A percentile compares a stretch with the other conserved stretches of the same genome.
Evolutionary conservation across 768 basidiomycete species (phyloP).

Genomic region (Lactifluus volemus): DNA sequence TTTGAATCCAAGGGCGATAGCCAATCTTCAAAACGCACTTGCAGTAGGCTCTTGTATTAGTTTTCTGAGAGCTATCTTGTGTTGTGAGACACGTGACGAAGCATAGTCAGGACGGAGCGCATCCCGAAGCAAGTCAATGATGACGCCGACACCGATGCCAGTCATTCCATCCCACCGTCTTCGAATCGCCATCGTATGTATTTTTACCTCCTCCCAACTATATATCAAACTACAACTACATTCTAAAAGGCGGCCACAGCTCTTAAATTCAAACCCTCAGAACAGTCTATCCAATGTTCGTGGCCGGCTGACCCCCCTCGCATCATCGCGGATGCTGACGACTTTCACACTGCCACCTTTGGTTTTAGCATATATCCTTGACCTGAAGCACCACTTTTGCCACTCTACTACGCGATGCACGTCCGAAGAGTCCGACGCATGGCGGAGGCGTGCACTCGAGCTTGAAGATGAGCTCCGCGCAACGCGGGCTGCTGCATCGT

Average conservation of each 20-base stretch:
- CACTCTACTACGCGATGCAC: neutral
- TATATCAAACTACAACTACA: too few relatives aligned
- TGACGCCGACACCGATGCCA: neutral
- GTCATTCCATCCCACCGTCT: neutral
- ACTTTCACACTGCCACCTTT: neutral
- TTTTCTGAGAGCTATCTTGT: too few relatives aligned
- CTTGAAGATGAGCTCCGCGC: slow-evolving; percentile 6
- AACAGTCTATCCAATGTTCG: slow-evolving; percentile 4
- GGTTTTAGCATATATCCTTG: slow-evolving; percentile 5
- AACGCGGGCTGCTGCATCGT: neutral
- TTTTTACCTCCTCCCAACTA: too few relatives aligned
- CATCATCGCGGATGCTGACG: neutral
- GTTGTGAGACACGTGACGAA: too few relatives aligned
- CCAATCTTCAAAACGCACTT: too few relatives aligned
- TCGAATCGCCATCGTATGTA: slow-evolving; percentile 10
- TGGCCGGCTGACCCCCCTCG: neutral
- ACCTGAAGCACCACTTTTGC: slow-evolving; percentile 1
- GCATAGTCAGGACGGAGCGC: too few relatives aligned
- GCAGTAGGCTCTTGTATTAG: too few relatives aligned
- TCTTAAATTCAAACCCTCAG: slow-evolving; percentile 8
- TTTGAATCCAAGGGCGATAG: too few relatives aligned
- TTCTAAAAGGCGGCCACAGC: neutral
- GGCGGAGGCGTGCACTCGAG: slow-evolving; percentile 8
- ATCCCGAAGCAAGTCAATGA: neutral
- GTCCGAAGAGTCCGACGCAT: slow-evolving; percentile 1